Conservation (phyloP, 2,329 filamentous ascomycete genomes). For the Elsinoe ampelina region DNA sequence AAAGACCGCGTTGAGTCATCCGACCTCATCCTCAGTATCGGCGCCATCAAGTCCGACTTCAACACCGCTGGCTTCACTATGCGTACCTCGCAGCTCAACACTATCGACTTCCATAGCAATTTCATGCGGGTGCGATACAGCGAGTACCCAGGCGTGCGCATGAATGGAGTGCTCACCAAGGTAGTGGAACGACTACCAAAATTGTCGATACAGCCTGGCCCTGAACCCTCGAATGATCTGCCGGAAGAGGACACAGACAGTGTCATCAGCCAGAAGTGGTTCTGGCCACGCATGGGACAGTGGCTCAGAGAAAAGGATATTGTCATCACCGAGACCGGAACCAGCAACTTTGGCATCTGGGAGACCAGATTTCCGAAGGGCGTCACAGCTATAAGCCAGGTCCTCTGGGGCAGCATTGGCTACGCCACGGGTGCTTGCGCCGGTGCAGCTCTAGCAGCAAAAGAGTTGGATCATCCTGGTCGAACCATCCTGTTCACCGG, state of each 20-base stretch:
- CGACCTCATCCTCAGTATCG: conserved; percentile 62
- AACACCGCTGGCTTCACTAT: conserved; percentile 79
- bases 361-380: conserved; percentile 68
- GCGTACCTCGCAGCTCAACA: conserved; percentile 63
- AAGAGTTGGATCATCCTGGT: conserved; percentile 22
- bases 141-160: conserved; percentile 65
- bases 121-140: conserved; percentile 67
- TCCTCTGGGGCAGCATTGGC: conserved; percentile 61
- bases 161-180: conserved; percentile 71
- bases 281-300: conserved; percentile 68
- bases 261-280: conserved; percentile 58
- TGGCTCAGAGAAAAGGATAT: conserved; percentile 67
- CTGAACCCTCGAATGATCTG: conserved; percentile 24
- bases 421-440: conserved; percentile 55
- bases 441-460: conserved; percentile 62
- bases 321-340: conserved; percentile 79
- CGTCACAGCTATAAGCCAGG: conserved; percentile 74
- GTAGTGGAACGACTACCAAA: conserved; percentile 54
- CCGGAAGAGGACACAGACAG: conserved; percentile 22
- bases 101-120: conserved; percentile 72
- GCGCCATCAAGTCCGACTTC: conserved; percentile 65
- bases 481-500: conserved; percentile 80
- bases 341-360: conserved; percentile 80
- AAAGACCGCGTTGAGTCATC: conserved; percentile 56
- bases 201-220: conserved; percentile 44